These are phyloP conservation scores for Ramularia collo-cygni DNA, from an alignment of 2,329 filamentous ascomycete genomes.

Conservation along the genomic window DNA sequence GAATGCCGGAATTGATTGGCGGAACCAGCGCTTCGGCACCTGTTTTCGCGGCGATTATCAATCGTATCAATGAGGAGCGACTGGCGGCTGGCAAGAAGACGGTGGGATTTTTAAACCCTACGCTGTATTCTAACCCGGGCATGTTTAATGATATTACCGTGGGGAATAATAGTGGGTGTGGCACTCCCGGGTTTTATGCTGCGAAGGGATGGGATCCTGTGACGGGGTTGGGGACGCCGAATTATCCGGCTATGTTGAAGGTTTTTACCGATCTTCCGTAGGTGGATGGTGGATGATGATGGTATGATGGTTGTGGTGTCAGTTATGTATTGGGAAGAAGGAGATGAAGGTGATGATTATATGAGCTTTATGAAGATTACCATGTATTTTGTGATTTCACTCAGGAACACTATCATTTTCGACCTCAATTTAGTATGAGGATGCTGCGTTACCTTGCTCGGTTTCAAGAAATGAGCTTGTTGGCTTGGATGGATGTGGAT, in stretches of 20 bases:
- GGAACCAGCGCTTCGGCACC: slow-evolving; percentile 25
- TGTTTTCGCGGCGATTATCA: slow-evolving; percentile 22
- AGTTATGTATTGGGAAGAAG: too few relatives aligned
- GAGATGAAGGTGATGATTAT: too few relatives aligned
- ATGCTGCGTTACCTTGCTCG: too few relatives aligned
- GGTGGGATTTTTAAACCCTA: slow-evolving; percentile 27
- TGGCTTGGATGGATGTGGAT: too few relatives aligned
- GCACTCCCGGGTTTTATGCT: slow-evolving; percentile 21
- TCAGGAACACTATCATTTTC: too few relatives aligned
- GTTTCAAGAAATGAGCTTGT: too few relatives aligned
- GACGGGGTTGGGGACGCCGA: slow-evolving; percentile 17
- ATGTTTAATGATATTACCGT: slow-evolving; percentile 33
- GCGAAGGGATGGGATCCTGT: slow-evolving; percentile 28
- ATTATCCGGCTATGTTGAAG: slow-evolving; percentile 18
- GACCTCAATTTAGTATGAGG: too few relatives aligned
- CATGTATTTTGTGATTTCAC: too few relatives aligned
- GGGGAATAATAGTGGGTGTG: slow-evolving; percentile 31
- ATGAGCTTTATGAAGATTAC: too few relatives aligned
- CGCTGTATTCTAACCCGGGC: slow-evolving; percentile 34
- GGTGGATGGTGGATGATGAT: too few relatives aligned
- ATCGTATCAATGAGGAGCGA: slow-evolving; percentile 26
- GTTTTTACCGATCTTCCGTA: too few relatives aligned
- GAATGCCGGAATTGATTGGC: slow-evolving; percentile 19
- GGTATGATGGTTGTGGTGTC: too few relatives aligned
- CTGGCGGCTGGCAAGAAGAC: slow-evolving; percentile 22